Percentiles rank a stretch among this genome's conserved stretches.
These are phyloP conservation scores for Tagetes patula DNA, from an alignment of 129 eudicot genomes.

Conservation along the genomic window DNA sequence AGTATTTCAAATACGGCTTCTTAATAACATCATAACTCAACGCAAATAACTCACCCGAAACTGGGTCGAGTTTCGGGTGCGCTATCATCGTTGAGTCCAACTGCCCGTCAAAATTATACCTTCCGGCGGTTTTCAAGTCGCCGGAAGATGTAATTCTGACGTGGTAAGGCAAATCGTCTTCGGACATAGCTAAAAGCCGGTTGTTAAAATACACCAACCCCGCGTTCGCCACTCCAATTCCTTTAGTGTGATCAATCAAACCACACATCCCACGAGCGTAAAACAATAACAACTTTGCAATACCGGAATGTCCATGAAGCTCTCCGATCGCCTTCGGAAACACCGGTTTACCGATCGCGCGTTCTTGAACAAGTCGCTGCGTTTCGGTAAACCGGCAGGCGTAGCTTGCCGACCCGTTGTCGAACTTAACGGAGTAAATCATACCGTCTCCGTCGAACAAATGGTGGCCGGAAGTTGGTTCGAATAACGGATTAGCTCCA, in stretches of 20 bases:
- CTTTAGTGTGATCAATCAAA: conserved; percentile 39
- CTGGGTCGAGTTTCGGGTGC: conserved; percentile 58
- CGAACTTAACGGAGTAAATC: conserved; percentile 51
- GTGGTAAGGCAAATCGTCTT: conserved; percentile 55
- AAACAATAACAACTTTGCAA: conserved; percentile 43
- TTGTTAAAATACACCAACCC: conserved; percentile 52
- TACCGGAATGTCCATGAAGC: conserved; percentile 55
- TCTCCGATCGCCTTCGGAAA: conserved; percentile 65
- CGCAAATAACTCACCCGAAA: conserved; percentile 44
- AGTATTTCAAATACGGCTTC: conserved; percentile 53
- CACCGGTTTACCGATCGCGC: conserved; percentile 41
- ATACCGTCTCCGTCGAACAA: conserved; percentile 61
- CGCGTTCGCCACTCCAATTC: conserved; percentile 59
- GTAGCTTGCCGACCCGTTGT: conserved; percentile 49
- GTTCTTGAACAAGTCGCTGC: conserved; percentile 45
- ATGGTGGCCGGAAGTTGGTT: conserved; percentile 57
- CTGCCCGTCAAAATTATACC: conserved; percentile 40
- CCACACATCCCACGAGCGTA: conserved; percentile 57
- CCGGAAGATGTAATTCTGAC: conserved; percentile 47
- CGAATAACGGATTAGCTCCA: conserved; percentile 55
- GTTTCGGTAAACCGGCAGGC: conserved; percentile 56
- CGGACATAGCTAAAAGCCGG: conserved; percentile 54
- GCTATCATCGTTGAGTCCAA: conserved; percentile 50
- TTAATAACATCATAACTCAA: conserved; percentile 48
- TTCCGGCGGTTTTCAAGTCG: conserved; percentile 45